Conservation (phyloP, 352 stramenopile genomes). For the Phytophthora melonis region DNA sequence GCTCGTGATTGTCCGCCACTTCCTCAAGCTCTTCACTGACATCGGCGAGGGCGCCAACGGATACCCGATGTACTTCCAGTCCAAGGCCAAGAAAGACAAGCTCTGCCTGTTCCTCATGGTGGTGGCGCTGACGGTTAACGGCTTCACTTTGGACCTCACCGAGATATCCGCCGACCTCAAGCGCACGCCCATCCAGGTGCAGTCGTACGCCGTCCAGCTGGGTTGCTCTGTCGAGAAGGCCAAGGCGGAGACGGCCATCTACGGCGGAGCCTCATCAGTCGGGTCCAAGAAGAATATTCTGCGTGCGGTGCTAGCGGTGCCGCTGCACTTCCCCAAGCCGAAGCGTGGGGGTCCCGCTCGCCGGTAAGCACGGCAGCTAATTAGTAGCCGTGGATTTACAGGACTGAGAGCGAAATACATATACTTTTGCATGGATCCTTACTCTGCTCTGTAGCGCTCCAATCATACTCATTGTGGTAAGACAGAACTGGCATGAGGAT, state of each 20-base stretch:
- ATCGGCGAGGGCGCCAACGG: slow-evolving; percentile 61
- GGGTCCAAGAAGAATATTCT: slow-evolving; percentile 76
- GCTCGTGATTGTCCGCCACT: slow-evolving; percentile 72
- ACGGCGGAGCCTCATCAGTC: slow-evolving; percentile 53
- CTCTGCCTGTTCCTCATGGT: slow-evolving; percentile 80
- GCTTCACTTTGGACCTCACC: slow-evolving; percentile 80
- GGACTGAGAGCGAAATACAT: slow-evolving; percentile 38
- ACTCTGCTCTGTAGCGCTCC: slow-evolving; percentile 1
- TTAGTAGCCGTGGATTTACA: slow-evolving; percentile 27
- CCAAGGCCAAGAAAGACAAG: slow-evolving; percentile 87
- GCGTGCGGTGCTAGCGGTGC: slow-evolving; percentile 78
- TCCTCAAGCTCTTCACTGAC: slow-evolving; percentile 79
- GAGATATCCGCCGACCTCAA: slow-evolving; percentile 79
- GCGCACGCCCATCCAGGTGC: slow-evolving; percentile 55
- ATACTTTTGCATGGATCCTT: slow-evolving; percentile 22
- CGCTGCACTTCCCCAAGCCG: slow-evolving; percentile 76
- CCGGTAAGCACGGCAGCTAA: slow-evolving; percentile 43
- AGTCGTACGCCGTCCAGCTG: slow-evolving; percentile 76
- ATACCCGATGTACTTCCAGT: slow-evolving; percentile 73
- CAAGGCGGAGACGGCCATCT: slow-evolving; percentile 68
- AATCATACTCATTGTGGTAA: not conserved
- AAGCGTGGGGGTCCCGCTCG: slow-evolving; percentile 68
- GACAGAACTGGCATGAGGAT: no score
- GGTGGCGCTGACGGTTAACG: slow-evolving; percentile 77
- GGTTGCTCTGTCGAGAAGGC: slow-evolving; percentile 78